Conservation (phyloP, 768 basidiomycete species). For the Termitomyces sp. region DNA sequence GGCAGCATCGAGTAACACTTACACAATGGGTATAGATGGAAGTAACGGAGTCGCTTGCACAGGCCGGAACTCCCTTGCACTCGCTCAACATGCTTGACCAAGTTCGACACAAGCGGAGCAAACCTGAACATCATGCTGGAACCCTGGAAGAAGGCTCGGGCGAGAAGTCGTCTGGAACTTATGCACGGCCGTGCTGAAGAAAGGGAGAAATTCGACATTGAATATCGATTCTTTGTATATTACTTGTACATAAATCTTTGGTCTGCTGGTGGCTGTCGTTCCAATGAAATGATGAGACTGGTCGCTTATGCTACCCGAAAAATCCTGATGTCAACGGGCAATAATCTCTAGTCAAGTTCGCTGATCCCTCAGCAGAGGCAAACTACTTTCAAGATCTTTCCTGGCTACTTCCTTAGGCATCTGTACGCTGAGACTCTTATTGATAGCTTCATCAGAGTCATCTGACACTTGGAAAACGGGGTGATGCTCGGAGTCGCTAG, state of each 20-base stretch:
- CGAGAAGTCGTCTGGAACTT: constrained; percentile 52
- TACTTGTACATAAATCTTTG: not conserved
- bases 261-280: not conserved
- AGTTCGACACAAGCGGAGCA: constrained; percentile 18
- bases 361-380: constrained; percentile 16
- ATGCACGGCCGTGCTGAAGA: constrained; percentile 57
- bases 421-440: constrained; percentile 6
- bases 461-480: constrained; percentile 13
- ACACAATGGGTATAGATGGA: constrained; percentile 38
- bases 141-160: constrained; percentile 44
- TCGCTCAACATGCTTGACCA: constrained; percentile 40
- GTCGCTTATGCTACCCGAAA: not conserved
- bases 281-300: not conserved
- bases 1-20: not conserved
- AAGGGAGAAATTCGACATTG: not conserved
- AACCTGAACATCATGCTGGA: constrained; percentile 36
- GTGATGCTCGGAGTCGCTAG: constrained; percentile 7
- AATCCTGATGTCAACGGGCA: not conserved
- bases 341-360: constrained; percentile 1
- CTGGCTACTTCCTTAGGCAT: constrained; percentile 1
- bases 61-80: constrained; percentile 42
- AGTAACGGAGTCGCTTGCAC: constrained; percentile 53
- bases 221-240: not conserved
- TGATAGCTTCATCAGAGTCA: constrained; percentile 9
- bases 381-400: constrained; percentile 14